A percentile compares a stretch with the other conserved stretches of the same genome.
phyloP scores from a whole-genome alignment of 805 yeast species.

The Debaryomyces prosopidis region DNA sequence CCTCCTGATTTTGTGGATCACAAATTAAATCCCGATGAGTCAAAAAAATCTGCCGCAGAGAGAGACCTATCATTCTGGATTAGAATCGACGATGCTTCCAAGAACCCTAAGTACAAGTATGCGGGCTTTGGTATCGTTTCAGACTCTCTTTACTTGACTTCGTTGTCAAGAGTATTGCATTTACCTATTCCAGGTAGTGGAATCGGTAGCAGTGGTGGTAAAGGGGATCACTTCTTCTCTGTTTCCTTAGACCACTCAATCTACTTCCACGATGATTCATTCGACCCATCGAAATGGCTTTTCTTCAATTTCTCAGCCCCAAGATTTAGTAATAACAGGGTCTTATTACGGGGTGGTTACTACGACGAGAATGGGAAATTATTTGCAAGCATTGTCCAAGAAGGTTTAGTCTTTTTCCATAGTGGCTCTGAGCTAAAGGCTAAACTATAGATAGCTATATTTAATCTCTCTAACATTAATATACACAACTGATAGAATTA shows the following conservation, averaged over 20 bases:
- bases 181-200: conserved; percentile 17
- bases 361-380: conserved; percentile 28
- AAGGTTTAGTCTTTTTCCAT: conserved; percentile 31
- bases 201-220: conserved; percentile 21
- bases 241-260: conserved; percentile 36
- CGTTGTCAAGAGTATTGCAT: conserved; percentile 28
- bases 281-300: conserved; percentile 35
- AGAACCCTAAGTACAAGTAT: conserved; percentile 20
- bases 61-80: conserved; percentile 34
- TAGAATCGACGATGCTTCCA: conserved; percentile 20
- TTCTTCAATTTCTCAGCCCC: conserved; percentile 29
- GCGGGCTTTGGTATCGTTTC: conserved; percentile 32
- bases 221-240: conserved; percentile 27
- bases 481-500: too few relatives aligned
- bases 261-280: conserved; percentile 35
- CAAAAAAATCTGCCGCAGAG: conserved; percentile 25
- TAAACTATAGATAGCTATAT: conserved; percentile 12
- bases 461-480: neutral
- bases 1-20: conserved; percentile 25
- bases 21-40: conserved; percentile 21
- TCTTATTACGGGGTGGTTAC: conserved; percentile 27
- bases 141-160: conserved; percentile 33
- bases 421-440: conserved; percentile 18
- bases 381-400: conserved; percentile 34
- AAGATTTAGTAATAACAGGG: conserved; percentile 31